Conservation (phyloP, 78 protist species). For the Bigelowiella natans region DNA sequence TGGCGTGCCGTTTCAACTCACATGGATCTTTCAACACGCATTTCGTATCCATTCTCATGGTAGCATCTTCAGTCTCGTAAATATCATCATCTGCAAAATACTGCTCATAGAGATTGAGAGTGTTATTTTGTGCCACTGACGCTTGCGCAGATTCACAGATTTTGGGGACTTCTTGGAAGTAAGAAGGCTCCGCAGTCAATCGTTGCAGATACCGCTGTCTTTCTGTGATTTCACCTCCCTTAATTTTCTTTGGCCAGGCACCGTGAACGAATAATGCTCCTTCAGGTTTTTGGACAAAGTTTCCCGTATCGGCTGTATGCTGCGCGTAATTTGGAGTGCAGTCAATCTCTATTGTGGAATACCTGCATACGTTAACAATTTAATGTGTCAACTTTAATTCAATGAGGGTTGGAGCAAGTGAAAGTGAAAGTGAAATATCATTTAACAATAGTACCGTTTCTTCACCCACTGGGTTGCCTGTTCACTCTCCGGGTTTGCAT, state of each 20-base stretch:
- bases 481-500: background rate
- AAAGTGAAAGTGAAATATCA: background rate
- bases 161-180: background rate
- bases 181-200: background rate
- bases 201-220: background rate
- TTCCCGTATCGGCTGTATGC: background rate
- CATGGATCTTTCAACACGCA: background rate
- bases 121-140: background rate
- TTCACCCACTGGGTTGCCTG: background rate
- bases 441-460: no score
- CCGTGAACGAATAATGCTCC: background rate
- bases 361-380: background rate
- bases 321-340: background rate
- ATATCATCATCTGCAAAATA: background rate
- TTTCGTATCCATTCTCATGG: background rate
- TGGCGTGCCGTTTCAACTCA: background rate
- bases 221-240: background rate
- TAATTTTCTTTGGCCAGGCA: background rate
- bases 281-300: background rate
- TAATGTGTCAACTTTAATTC: no score
- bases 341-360: background rate
- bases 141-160: background rate
- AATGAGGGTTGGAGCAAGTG: background rate
- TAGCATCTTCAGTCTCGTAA: background rate
- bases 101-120: slow-evolving; percentile 3